Evolutionary conservation across 768 basidiomycete species (phyloP).

Genomic region (Pisolithus tinctorius): DNA sequence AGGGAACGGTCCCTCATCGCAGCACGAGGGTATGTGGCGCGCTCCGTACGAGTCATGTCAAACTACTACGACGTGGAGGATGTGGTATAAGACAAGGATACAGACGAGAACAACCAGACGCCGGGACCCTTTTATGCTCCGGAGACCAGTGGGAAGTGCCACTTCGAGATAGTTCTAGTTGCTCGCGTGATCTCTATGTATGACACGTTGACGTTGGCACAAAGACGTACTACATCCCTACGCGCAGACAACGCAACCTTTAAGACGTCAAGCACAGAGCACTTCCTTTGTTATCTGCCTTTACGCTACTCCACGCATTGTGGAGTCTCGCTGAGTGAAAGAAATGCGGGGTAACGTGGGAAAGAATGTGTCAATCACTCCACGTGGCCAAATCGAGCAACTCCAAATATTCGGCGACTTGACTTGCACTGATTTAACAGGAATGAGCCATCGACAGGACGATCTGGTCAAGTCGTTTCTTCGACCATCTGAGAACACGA

Average conservation of each 20-base stretch:
- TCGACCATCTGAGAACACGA: constrained; percentile 40
- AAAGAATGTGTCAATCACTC: constrained; percentile 7
- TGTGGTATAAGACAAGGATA: not conserved
- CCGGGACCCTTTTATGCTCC: constrained; percentile 13
- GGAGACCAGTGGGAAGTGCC: not conserved
- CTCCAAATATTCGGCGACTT: too few relatives aligned
- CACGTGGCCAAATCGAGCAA: constrained; percentile 4
- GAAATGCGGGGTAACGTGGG: constrained; percentile 26
- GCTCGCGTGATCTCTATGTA: not conserved
- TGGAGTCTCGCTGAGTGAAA: not conserved
- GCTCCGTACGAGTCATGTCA: constrained; percentile 74
- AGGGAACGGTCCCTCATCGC: constrained; percentile 71
- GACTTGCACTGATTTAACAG: not conserved
- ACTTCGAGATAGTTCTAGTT: constrained; percentile 4
- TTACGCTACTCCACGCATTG: too few relatives aligned
- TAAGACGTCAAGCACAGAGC: not conserved
- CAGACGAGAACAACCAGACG: not conserved
- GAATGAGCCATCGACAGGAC: constrained; percentile 9
- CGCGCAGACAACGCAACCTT: not conserved
- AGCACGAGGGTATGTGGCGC: constrained; percentile 65
- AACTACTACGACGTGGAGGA: not conserved
- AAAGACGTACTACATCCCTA: not conserved
- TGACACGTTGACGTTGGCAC: not conserved
- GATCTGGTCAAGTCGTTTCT: constrained; percentile 20
- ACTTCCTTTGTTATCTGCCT: too few relatives aligned